phyloP scores from a whole-genome alignment of 805 yeast genomes.

The Candida hungchunana region DNA sequence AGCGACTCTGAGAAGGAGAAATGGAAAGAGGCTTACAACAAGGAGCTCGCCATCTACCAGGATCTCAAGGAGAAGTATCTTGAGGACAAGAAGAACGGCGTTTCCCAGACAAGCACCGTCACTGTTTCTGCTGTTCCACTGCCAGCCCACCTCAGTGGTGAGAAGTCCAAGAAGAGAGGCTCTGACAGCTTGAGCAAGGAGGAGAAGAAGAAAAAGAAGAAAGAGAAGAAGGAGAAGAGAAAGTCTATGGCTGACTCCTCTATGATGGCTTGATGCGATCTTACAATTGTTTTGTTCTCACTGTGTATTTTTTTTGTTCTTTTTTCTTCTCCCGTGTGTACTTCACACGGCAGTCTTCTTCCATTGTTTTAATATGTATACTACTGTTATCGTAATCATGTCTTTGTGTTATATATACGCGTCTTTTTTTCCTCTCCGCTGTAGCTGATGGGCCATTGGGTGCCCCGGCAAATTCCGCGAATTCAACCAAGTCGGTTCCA shows the following conservation, averaged over 20 bases:
- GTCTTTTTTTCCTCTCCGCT: no score
- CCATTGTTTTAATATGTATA: background rate
- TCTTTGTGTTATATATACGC: background rate
- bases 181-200: slow-evolving; percentile 30
- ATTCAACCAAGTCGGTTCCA: no score
- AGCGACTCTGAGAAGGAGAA: slow-evolving; percentile 63
- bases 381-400: no score
- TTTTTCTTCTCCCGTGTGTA: background rate
- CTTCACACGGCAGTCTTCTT: background rate
- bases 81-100: slow-evolving; percentile 41
- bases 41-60: slow-evolving; percentile 42
- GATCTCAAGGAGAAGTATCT: slow-evolving; percentile 42
- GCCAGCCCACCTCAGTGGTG: slow-evolving; percentile 27
- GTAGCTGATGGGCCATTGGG: no score
- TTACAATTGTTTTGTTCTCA: background rate
- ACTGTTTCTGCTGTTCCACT: slow-evolving; percentile 39
- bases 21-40: slow-evolving; percentile 58
- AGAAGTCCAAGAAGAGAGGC: slow-evolving; percentile 34
- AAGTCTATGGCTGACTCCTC: slow-evolving; percentile 19
- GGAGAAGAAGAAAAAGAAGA: slow-evolving; percentile 49
- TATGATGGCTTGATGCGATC: background rate
- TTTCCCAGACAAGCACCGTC: slow-evolving; percentile 25
- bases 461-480: no score
- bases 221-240: slow-evolving; percentile 50
- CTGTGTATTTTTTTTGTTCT: background rate